A percentile compares a stretch with the other conserved stretches of the same genome.
Evolutionary conservation across 345 rosid genomes (phyloP).

Genomic region (Combretum micranthum): DNA sequence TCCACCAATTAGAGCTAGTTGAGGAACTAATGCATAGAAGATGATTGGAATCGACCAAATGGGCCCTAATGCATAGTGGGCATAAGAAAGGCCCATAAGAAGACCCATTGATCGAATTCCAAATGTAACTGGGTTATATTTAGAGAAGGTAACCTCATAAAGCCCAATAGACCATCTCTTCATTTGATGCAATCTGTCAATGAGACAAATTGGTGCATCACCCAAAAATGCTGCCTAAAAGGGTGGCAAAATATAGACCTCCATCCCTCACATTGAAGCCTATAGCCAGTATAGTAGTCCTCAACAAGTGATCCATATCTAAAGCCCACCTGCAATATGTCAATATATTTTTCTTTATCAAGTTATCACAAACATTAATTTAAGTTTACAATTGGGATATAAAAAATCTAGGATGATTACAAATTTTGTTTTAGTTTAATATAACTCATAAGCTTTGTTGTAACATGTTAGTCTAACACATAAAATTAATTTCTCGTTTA

Average conservation of each 20-base stretch:
- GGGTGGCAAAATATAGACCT: conserved; percentile 51
- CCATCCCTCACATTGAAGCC: conserved; percentile 67
- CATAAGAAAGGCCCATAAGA: conserved; percentile 27
- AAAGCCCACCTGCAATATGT: conserved; percentile 41
- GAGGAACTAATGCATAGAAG: conserved; percentile 58
- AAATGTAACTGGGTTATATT: conserved; percentile 32
- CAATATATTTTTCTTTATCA: background rate
- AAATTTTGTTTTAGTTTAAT: background rate
- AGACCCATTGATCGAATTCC: conserved; percentile 38
- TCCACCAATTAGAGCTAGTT: conserved; percentile 41
- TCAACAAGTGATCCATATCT: conserved; percentile 72
- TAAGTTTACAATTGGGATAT: background rate
- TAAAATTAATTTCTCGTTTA: too few relatives aligned
- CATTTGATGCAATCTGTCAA: conserved; percentile 39
- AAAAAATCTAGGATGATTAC: background rate
- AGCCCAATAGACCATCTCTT: conserved; percentile 74
- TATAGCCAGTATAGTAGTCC: conserved; percentile 53
- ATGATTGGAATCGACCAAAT: conserved; percentile 37
- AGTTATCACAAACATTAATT: too few relatives aligned
- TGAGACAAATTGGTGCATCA: conserved; percentile 37
- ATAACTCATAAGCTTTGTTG: too few relatives aligned
- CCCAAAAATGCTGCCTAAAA: conserved; percentile 52
- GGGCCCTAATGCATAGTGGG: conserved; percentile 44
- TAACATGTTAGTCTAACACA: too few relatives aligned
- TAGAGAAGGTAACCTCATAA: conserved; percentile 33